Evolutionary conservation across 2,329 filamentous ascomycete species (phyloP).

Genomic region (Verticillium albo-atrum): DNA sequence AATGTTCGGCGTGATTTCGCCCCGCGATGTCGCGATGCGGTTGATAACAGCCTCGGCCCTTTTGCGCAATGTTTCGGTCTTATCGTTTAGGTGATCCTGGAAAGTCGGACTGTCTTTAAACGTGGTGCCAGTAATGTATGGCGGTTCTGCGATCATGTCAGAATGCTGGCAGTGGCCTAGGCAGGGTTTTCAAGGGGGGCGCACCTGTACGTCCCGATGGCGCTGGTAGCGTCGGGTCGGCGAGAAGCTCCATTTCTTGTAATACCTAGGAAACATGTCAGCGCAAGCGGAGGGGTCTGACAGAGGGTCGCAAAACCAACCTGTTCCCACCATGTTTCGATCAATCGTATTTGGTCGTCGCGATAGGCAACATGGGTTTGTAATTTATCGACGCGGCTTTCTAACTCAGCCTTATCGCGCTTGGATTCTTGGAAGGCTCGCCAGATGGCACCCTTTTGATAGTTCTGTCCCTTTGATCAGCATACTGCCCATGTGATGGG

Average conservation of each 20-base stretch:
- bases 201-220: constrained; percentile 8
- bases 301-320: constrained; percentile 42
- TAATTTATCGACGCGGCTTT: constrained; percentile 75
- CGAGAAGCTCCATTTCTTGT: constrained; percentile 60
- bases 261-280: constrained; percentile 41
- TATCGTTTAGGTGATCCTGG: constrained; percentile 72
- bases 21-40: constrained; percentile 45
- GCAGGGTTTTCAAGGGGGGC: constrained; percentile 5
- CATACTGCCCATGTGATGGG: constrained; percentile 20
- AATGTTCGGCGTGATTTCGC: constrained; percentile 61
- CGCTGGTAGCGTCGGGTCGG: constrained; percentile 42
- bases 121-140: constrained; percentile 53
- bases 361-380: constrained; percentile 75
- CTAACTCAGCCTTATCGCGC: constrained; percentile 77
- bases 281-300: constrained; percentile 17
- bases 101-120: constrained; percentile 69
- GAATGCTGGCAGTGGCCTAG: constrained; percentile 1
- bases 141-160: constrained; percentile 37
- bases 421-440: constrained; percentile 99
- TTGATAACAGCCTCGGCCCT: constrained; percentile 67
- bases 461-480: constrained; percentile 56
- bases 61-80: constrained; percentile 70
- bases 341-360: constrained; percentile 85
- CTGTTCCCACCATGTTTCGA: constrained; percentile 94
- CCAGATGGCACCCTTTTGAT: constrained; percentile 93